These are phyloP conservation scores for Polygonum maritimum DNA, from an alignment of 148 eudicot genomes.

Conservation along the genomic window DNA sequence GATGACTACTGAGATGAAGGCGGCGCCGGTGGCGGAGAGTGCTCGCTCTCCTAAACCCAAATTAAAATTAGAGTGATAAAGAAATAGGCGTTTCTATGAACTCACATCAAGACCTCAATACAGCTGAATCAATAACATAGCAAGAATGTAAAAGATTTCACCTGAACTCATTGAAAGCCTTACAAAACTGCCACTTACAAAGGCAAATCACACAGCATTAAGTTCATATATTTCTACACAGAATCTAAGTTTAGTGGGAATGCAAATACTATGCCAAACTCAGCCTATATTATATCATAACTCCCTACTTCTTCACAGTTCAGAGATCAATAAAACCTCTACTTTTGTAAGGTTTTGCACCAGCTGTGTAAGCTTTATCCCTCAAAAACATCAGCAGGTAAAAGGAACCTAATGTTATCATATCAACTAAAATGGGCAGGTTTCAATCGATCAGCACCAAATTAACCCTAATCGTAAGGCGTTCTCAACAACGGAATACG, in stretches of 20 bases:
- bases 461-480: neutral
- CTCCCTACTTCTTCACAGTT: no score
- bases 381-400: neutral
- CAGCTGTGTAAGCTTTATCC: neutral
- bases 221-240: neutral
- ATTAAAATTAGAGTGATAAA: slow-evolving; percentile 20
- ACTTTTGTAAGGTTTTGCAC: neutral
- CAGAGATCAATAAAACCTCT: no score
- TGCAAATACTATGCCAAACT: neutral
- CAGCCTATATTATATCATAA: no score
- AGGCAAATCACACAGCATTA: neutral
- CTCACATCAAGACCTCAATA: slow-evolving; percentile 94
- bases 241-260: neutral
- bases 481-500: neutral
- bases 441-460: neutral
- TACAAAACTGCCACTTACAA: neutral
- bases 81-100: slow-evolving; percentile 16
- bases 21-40: slow-evolving; percentile 74
- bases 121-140: slow-evolving; percentile 39
- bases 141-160: neutral
- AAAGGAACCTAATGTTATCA: neutral
- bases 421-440: neutral
- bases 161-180: slow-evolving; percentile 1
- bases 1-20: slow-evolving; percentile 69
- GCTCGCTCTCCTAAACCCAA: slow-evolving; percentile 57